phyloP scores from a whole-genome alignment of 2,329 filamentous ascomycete genomes.

The Colletotrichum sp. region DNA sequence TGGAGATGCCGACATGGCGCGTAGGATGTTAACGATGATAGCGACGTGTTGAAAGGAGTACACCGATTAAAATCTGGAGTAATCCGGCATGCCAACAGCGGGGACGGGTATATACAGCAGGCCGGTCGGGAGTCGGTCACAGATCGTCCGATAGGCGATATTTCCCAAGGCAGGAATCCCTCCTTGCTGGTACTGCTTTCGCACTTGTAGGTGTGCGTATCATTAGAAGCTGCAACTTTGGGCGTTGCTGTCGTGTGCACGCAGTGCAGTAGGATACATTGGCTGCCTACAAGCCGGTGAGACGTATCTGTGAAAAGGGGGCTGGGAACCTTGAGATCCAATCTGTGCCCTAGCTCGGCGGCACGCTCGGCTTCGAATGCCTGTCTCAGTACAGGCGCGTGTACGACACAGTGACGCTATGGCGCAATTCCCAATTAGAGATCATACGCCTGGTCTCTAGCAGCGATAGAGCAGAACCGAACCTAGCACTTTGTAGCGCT shows the following conservation, averaged over 20 bases:
- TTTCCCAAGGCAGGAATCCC: not conserved
- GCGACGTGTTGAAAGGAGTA: not conserved
- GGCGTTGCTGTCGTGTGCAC: not conserved
- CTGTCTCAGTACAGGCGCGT: not conserved
- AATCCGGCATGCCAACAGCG: not conserved
- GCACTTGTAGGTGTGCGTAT: not conserved
- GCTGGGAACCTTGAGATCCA: not conserved
- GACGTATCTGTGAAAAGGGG: not conserved
- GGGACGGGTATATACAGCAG: not conserved
- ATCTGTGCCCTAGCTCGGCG: not conserved
- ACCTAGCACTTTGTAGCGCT: not conserved
- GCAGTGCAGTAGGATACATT: not conserved
- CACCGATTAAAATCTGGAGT: not conserved
- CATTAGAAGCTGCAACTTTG: not conserved
- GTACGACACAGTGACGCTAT: not conserved
- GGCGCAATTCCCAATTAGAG: not conserved
- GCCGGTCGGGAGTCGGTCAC: not conserved
- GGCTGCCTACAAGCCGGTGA: not conserved
- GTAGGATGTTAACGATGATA: not conserved
- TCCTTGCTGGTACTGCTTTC: not conserved
- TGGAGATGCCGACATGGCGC: constrained; percentile 1
- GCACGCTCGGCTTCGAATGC: not conserved
- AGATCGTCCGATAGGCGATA: not conserved
- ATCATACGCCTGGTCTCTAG: not conserved
- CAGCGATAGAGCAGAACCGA: not conserved